Conservation (phyloP, 2,329 filamentous ascomycete genomes). For the Nemania sp. region DNA sequence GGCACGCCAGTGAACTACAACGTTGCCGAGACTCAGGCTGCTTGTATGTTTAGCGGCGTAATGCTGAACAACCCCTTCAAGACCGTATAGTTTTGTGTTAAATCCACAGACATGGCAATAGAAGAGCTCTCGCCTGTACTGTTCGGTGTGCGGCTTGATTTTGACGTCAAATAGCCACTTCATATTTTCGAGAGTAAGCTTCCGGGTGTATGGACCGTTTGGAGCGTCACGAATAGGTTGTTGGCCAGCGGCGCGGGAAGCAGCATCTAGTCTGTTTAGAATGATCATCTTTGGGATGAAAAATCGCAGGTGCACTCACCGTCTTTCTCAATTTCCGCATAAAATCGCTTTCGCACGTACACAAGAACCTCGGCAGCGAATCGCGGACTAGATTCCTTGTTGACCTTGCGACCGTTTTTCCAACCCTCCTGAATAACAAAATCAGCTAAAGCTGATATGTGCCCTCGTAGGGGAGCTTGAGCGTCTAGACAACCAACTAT, state of each 20-base stretch:
- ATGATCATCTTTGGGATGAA: background rate
- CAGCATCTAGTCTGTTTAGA: conserved; percentile 38
- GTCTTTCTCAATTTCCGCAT: conserved; percentile 60
- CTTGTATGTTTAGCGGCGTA: conserved; percentile 81
- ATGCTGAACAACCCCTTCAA: conserved; percentile 81
- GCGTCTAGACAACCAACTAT: conserved; percentile 44
- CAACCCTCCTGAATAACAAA: conserved; percentile 69
- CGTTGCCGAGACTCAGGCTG: conserved; percentile 68
- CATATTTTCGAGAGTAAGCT: conserved; percentile 70
- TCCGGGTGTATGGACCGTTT: conserved; percentile 52
- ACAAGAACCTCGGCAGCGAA: conserved; percentile 75
- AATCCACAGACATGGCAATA: conserved; percentile 71
- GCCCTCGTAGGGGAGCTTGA: conserved; percentile 68
- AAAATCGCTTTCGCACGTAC: conserved; percentile 69
- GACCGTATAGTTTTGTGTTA: conserved; percentile 69
- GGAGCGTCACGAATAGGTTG: conserved; percentile 51
- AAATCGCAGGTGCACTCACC: conserved; percentile 26
- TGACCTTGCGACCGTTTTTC: conserved; percentile 65
- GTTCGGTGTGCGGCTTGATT: conserved; percentile 69
- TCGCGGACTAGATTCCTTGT: conserved; percentile 63
- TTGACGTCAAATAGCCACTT: conserved; percentile 82
- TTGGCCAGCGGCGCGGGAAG: conserved; percentile 50
- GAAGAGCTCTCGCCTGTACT: conserved; percentile 71
- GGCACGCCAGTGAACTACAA: conserved; percentile 77
- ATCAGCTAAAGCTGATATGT: conserved; percentile 68